Evolutionary conservation across 768 basidiomycete species (phyloP), one percentile per base, ranked within the genome.

Genomic region (Leccinum subgranulosum): DNA sequence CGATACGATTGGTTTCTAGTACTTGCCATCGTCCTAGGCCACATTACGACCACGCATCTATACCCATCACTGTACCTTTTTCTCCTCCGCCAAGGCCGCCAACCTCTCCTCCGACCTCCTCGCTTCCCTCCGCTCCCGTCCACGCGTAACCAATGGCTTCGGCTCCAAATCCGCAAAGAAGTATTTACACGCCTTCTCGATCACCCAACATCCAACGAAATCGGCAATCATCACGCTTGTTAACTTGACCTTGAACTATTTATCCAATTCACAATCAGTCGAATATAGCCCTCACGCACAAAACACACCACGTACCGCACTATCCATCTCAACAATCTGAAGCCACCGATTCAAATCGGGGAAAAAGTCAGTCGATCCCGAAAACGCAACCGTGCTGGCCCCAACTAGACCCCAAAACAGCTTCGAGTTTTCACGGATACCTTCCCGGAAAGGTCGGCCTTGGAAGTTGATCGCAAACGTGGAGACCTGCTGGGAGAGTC

Each of bases 401-500:
- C 90, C 92, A 41, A 97, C 77, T 11, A 98, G 84, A 25, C 97
- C 97, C 78, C 87, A 98, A 73, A 84, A 98, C 19, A 99, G 70
- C n/a, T 94, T 90, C 3, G 87, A 77, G 73, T 99, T 99, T 75
- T 99, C 97, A 3, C 92, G 83, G 68, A 99, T 98, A 36, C 94
- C 94, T 74, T 99, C 97, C 33, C 97, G 87, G 87, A 98, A 99
- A 0, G 97, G 97, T 34, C 97, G 89, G 9, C 97, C 97, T 78
- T 94, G 93, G 83, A 95, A 99, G 77, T 99, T 99, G 77, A 98
- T 94, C 4, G 94, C 88, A 67, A 99, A 98, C 0, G 97, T 98
- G 7, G 96, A 98, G 2, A 99, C 96, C 73, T 99, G 97, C 71
- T 99, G 96, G 2, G 92, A 95, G 36, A 98, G 81, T 53, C 95